Percentiles rank a stretch among this genome's conserved stretches.
Conservation (phyloP, 768 basidiomycete genomes). For the Lentinula lateritia region DNA sequence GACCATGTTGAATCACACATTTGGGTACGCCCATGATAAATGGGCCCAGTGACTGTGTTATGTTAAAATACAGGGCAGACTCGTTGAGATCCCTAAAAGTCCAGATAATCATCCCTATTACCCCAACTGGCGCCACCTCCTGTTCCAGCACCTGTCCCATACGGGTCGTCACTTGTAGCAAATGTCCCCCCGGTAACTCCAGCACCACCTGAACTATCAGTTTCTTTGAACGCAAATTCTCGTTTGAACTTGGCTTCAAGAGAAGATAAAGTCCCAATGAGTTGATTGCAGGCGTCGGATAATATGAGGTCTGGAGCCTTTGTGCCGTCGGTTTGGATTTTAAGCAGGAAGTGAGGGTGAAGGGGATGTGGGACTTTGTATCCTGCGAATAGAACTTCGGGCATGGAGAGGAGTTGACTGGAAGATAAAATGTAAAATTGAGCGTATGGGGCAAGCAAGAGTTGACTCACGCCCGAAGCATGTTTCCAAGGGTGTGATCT, state of each 20-base stretch:
- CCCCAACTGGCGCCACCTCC: conserved; percentile 3
- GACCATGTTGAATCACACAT: too few relatives aligned
- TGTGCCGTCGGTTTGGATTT: conserved; percentile 91
- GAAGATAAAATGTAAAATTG: background rate
- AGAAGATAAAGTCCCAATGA: conserved; percentile 65
- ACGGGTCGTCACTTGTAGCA: conserved; percentile 7
- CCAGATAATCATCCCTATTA: conserved; percentile 3
- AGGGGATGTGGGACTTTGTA: conserved; percentile 98
- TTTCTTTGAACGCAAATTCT: conserved; percentile 77
- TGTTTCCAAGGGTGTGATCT: conserved; percentile 94
- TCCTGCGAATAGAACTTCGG: conserved; percentile 89
- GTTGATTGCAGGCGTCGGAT: conserved; percentile 75
- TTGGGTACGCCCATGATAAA: too few relatives aligned
- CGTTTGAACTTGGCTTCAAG: conserved; percentile 77
- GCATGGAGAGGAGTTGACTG: conserved; percentile 87
- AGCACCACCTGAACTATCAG: conserved; percentile 31
- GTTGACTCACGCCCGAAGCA: conserved; percentile 82
- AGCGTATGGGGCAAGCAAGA: too few relatives aligned
- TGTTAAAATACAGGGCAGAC: too few relatives aligned
- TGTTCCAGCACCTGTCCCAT: conserved; percentile 2
- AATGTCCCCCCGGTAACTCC: conserved; percentile 28
- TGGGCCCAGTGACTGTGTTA: too few relatives aligned
- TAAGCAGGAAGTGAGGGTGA: conserved; percentile 90
- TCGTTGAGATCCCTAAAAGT: background rate
- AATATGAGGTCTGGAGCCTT: conserved; percentile 78